Base-by-base conservation (phyloP, 2,329 filamentous ascomycete genomes). In the Cytospora piceae region DNA sequence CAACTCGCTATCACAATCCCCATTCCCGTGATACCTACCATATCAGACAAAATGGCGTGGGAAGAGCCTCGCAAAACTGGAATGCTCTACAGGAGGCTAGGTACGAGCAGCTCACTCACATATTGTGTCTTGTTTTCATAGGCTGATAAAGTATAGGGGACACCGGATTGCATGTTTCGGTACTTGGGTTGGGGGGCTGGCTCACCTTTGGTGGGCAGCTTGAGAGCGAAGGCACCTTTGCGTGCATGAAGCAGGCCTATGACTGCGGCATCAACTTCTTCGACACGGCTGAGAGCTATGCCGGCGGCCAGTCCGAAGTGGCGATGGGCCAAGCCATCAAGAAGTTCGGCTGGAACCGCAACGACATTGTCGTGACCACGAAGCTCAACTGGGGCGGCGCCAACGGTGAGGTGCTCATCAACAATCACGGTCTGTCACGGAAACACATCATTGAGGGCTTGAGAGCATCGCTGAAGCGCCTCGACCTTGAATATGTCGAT, bases 91-190 rank as follows among this genome's bases (percentile, higher is more conserved):
- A 78, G 78, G 71, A 77, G 77, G 39, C 75, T 67, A 42, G 63
- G 65, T 67, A 61, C 8, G 53, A 32, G 4, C 14, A 15, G 34
- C 3, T 20, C 12, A 24, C 24, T 11, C 9, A 4, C n/a, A 14
- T 9, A 42, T 37, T 5, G 15, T 32, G 17, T 29, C 31, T n/a
- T n/a, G 24, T 20, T 15, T 32, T 9, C 7, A 49, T 46, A 11
- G 29, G 42, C 65, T 67, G 52, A 67, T 37, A 34, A 29, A 8
- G 17, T n/a, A 8, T 34, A 67, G 65, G 65, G n/a, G 61, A 65
- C 31, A 90, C 88, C 20, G 90, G 90, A 58, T 82, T 93, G 22
- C 87, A 92, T 74, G 89, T 93, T 31, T 93, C 90, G 46, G 84
- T 87, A 49, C 89, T 93, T 68, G 89, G 87, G 2, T 80, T 93